Conservation (phyloP, 2,329 filamentous ascomycete genomes). For the Colletotrichum sp. region DNA sequence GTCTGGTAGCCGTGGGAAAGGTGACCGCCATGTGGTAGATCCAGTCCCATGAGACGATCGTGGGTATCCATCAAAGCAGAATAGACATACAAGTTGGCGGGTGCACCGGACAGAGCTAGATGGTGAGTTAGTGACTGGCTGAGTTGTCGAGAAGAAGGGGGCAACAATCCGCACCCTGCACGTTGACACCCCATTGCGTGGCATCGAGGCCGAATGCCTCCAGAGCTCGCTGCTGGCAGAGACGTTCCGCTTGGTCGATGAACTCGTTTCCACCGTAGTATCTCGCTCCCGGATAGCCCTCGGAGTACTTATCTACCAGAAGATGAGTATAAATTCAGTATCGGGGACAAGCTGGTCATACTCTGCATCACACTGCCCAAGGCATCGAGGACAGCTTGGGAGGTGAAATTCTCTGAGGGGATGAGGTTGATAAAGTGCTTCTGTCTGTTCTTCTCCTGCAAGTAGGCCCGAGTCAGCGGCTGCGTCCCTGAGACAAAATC, state of each 20-base stretch:
- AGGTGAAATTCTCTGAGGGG: slow-evolving; percentile 94
- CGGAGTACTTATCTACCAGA: slow-evolving; percentile 88
- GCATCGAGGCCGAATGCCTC: slow-evolving; percentile 84
- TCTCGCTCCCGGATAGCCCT: slow-evolving; percentile 93
- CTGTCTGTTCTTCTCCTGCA: slow-evolving; percentile 89
- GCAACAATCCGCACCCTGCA: slow-evolving; percentile 55
- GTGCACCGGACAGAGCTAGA: slow-evolving; percentile 74
- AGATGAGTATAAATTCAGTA: background rate
- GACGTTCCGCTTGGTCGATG: slow-evolving; percentile 86
- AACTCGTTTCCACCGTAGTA: slow-evolving; percentile 98
- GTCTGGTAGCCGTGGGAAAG: slow-evolving; percentile 98
- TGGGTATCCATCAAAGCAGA: slow-evolving; percentile 91
- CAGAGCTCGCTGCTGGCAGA: slow-evolving; percentile 89
- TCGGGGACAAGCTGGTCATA: slow-evolving; percentile 46
- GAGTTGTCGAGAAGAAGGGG: background rate
- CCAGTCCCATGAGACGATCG: slow-evolving; percentile 95
- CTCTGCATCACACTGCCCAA: slow-evolving; percentile 95
- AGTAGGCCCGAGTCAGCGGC: slow-evolving; percentile 9
- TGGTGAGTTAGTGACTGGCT: slow-evolving; percentile 15
- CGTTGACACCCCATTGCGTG: slow-evolving; percentile 95
- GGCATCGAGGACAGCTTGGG: slow-evolving; percentile 88
- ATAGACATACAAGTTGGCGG: slow-evolving; percentile 89
- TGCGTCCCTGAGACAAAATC: background rate
- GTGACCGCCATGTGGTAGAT: slow-evolving; percentile 95
- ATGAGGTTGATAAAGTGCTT: slow-evolving; percentile 99